A percentile compares a stretch with the other conserved stretches of the same genome.
These are phyloP conservation scores for Tolypocladium tropicale DNA, from an alignment of 2,329 filamentous ascomycete species.

Conservation along the genomic window DNA sequence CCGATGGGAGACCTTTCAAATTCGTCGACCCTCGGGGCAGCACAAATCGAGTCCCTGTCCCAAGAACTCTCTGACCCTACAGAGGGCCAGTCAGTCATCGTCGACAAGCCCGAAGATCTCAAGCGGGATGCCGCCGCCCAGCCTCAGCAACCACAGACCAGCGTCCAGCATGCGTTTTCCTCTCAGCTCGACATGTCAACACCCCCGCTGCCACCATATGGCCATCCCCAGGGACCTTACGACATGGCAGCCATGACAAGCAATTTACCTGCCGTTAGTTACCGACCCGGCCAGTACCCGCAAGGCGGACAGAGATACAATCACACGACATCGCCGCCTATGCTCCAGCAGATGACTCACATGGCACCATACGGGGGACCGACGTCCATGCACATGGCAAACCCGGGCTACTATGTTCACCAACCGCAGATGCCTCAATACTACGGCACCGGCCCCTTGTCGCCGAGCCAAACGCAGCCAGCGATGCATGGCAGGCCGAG, in stretches of 20 bases:
- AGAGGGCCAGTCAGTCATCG: neutral
- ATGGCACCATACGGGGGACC: slow-evolving; percentile 31
- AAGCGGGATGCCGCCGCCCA: neutral
- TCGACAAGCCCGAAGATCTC: neutral
- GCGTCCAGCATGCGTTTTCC: slow-evolving; percentile 27
- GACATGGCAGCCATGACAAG: slow-evolving; percentile 36
- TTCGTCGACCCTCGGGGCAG: slow-evolving; percentile 8
- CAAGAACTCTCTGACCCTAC: neutral
- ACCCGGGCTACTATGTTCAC: slow-evolving; percentile 36
- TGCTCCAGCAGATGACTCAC: slow-evolving; percentile 27
- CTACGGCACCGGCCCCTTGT: slow-evolving; percentile 28
- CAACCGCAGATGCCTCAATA: slow-evolving; percentile 35
- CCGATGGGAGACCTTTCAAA: slow-evolving; percentile 25
- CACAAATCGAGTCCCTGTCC: slow-evolving; percentile 8
- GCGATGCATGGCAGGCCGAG: slow-evolving; percentile 25
- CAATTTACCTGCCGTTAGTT: slow-evolving; percentile 30
- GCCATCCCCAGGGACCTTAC: slow-evolving; percentile 23
- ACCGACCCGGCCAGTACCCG: slow-evolving; percentile 26
- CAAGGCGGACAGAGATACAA: slow-evolving; percentile 23
- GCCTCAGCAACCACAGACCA: neutral
- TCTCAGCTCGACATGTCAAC: slow-evolving; percentile 32
- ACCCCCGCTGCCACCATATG: slow-evolving; percentile 9
- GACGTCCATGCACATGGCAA: slow-evolving; percentile 24
- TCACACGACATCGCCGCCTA: slow-evolving; percentile 22
- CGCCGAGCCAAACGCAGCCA: slow-evolving; percentile 24